These are phyloP conservation scores for Linum usitatissimum DNA, from an alignment of 345 rosid genomes.

Conservation along the genomic window DNA sequence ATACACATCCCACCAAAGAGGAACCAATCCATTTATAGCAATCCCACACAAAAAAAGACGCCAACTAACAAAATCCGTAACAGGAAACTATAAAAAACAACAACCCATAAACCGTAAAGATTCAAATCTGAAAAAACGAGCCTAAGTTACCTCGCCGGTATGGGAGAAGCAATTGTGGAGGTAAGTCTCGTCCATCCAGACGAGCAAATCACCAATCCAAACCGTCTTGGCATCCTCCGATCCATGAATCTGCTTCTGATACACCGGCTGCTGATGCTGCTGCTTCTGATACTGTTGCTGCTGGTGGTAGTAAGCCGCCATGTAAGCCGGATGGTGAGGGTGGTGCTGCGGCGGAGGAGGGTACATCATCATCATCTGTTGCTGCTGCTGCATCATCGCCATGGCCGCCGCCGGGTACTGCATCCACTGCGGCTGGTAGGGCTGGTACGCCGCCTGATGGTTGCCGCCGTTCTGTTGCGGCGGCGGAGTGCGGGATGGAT, in stretches of 20 bases:
- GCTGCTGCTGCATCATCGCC: slow-evolving; percentile 94
- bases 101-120: not conserved
- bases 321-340: slow-evolving; percentile 22
- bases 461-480: slow-evolving; percentile 17
- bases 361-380: slow-evolving; percentile 83
- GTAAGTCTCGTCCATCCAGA: slow-evolving; percentile 83
- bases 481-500: not conserved
- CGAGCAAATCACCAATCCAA: slow-evolving; percentile 71
- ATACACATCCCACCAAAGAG: not conserved
- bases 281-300: slow-evolving; percentile 18
- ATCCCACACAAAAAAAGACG: not conserved
- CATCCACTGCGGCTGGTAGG: slow-evolving; percentile 29
- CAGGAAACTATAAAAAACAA: not conserved
- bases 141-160: slow-evolving; percentile 51
- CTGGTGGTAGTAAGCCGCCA: slow-evolving; percentile 39
- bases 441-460: slow-evolving; percentile 27
- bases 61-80: not conserved
- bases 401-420: slow-evolving; percentile 82
- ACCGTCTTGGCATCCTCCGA: slow-evolving; percentile 57
- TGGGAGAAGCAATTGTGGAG: slow-evolving; percentile 63
- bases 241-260: slow-evolving; percentile 16
- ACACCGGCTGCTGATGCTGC: slow-evolving; percentile 24
- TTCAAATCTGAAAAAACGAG: not conserved
- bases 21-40: not conserved
- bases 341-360: slow-evolving; percentile 39